Percentiles rank a stretch among this genome's conserved stretches.
phyloP scores from a whole-genome alignment of 306 rosid genomes.

The Urtica urens region DNA sequence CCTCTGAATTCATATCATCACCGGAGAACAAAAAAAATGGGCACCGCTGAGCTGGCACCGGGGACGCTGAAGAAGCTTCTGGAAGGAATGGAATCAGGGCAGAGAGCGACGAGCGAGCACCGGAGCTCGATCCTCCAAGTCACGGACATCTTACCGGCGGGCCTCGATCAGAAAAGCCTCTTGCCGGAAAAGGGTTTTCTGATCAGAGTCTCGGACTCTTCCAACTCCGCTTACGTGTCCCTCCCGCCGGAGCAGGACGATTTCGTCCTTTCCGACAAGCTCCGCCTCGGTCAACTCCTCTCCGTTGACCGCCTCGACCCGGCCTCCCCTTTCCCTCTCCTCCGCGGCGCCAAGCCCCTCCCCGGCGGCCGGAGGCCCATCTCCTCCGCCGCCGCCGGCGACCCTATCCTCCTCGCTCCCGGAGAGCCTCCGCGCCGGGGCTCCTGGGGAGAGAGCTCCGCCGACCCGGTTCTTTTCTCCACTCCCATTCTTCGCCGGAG shows the following conservation, averaged over 20 bases:
- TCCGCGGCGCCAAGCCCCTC: slow-evolving; percentile 66
- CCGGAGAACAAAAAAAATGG: too few relatives aligned
- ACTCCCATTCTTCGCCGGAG: slow-evolving; percentile 49
- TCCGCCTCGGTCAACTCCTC: slow-evolving; percentile 87
- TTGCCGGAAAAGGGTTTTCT: slow-evolving; percentile 73
- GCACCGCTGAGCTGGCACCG: slow-evolving; percentile 56
- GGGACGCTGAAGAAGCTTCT: slow-evolving; percentile 76
- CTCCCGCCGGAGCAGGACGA: slow-evolving; percentile 83
- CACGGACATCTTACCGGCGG: slow-evolving; percentile 86
- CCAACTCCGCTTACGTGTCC: slow-evolving; percentile 64
- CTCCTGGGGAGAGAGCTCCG: slow-evolving; percentile 58
- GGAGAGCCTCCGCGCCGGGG: slow-evolving; percentile 45
- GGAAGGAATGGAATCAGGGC: slow-evolving; percentile 50
- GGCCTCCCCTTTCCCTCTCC: slow-evolving; percentile 71
- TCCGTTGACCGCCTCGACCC: slow-evolving; percentile 71
- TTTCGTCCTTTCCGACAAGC: slow-evolving; percentile 66
- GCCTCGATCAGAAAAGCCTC: slow-evolving; percentile 67
- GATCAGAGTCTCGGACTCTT: slow-evolving; percentile 77
- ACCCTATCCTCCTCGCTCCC: slow-evolving; percentile 54
- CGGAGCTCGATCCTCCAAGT: slow-evolving; percentile 76
- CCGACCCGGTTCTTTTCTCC: slow-evolving; percentile 34
- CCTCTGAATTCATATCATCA: background rate
- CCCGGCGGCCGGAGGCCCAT: slow-evolving; percentile 85
- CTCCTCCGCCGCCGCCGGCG: slow-evolving; percentile 64
- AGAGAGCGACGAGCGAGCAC: slow-evolving; percentile 66